Percentiles rank a stretch among this genome's conserved stretches.
Evolutionary conservation across 1,139 yeast species (phyloP).

Genomic region (Hanseniaspora sp.): DNA sequence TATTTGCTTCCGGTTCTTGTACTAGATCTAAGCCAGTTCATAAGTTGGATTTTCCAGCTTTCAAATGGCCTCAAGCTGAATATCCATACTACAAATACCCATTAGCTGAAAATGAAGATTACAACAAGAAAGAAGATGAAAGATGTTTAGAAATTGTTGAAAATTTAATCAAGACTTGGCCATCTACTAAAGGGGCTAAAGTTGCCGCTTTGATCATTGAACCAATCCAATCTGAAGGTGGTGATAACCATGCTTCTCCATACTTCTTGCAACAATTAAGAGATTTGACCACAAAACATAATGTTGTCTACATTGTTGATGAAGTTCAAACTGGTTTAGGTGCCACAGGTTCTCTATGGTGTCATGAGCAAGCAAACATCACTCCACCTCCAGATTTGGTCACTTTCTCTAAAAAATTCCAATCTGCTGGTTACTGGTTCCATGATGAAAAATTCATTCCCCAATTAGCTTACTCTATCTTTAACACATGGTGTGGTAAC

Average conservation of each 20-base stretch:
- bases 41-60: slow-evolving; percentile 64
- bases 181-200: slow-evolving; percentile 30
- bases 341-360: slow-evolving; percentile 63
- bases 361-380: slow-evolving; percentile 59
- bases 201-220: slow-evolving; percentile 63
- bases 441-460: slow-evolving; percentile 53
- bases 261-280: slow-evolving; percentile 55
- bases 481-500: slow-evolving; percentile 80
- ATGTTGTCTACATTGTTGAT: slow-evolving; percentile 52
- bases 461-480: slow-evolving; percentile 57
- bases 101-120: slow-evolving; percentile 40
- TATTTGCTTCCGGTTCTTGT: slow-evolving; percentile 61
- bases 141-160: slow-evolving; percentile 51
- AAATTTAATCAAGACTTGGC: slow-evolving; percentile 37
- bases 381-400: slow-evolving; percentile 60
- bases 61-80: slow-evolving; percentile 68
- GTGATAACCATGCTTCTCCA: slow-evolving; percentile 55
- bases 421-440: slow-evolving; percentile 69
- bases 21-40: slow-evolving; percentile 68
- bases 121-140: slow-evolving; percentile 50
- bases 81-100: slow-evolving; percentile 60
- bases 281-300: slow-evolving; percentile 49
- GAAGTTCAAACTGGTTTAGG: slow-evolving; percentile 73
- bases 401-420: slow-evolving; percentile 67
- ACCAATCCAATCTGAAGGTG: slow-evolving; percentile 69